Base-by-base conservation (phyloP, 257 asterid genomes). In the Gentiana macrophylla region DNA sequence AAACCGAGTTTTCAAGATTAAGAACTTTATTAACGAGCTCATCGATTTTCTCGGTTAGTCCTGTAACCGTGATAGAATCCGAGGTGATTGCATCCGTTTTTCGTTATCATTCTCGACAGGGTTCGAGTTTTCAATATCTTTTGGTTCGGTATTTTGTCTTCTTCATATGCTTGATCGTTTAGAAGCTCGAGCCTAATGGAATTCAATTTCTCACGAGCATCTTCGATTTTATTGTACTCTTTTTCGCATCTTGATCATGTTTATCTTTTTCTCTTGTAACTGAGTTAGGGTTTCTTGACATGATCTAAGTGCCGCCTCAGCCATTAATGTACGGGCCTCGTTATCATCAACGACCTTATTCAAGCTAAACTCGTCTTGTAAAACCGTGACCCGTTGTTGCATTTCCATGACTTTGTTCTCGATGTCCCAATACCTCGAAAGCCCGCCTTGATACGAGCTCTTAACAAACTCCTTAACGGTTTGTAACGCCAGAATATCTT, bases 391-490 rank as follows among this genome's bases (percentile, higher is more conserved):
- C 59, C 69, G 87, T 10, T 78, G 84, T 61, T 91, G 98, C 76
- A 64, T 68, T 75, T 87, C 97, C 63, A 61, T 44, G 36, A 91
- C 80, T 73, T 85, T 84, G 62, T 78, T 91, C 72, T 91, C 98
- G 4, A 91, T 78, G 32, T 63, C 78, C 80, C 84, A 80, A 13
- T 78, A 91, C 72, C 83, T 87, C 0, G 84, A 67, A 4, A 79
- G 72, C 45, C 90, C 92, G 24, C 63, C 77, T 63, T 91, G 94
- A 13, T 91, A 87, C 5, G 98, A 84, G 77, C 88, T 85, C 72
- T 83, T 91, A 5, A 89, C 94, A 62, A 78, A 83, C 86, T 91
- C 98, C 38, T 87, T 87, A 3, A 78, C 72, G 3, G 97, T 87
- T 55, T 91, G 95, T 68, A 85, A 37, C 0, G 77, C 78, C 1